phyloP scores from a whole-genome alignment of 306 rosid species.

The Begonia loranthoides region DNA sequence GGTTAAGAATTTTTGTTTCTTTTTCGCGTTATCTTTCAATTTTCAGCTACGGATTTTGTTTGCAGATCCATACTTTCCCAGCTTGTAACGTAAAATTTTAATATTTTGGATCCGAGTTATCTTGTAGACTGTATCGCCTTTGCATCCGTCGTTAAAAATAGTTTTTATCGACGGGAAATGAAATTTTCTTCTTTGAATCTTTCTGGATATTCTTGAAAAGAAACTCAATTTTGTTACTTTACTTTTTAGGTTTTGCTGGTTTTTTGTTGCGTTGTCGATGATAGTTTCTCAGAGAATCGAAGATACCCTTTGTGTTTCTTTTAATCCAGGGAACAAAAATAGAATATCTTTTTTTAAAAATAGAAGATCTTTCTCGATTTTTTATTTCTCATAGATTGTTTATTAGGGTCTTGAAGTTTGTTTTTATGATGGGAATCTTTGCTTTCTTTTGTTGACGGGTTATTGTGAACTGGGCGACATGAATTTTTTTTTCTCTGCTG shows the following conservation, averaged over 20 bases:
- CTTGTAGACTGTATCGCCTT: not conserved
- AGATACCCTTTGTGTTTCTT: no score
- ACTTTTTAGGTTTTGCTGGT: no score
- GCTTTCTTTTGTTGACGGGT: no score
- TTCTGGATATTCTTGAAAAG: no score
- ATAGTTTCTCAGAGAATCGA: no score
- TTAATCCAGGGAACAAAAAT: no score
- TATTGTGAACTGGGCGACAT: not conserved
- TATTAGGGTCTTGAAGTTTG: not conserved
- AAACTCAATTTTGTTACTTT: no score
- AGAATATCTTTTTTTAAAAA: no score
- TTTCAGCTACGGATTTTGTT: not conserved
- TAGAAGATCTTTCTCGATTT: not conserved
- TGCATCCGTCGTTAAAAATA: not conserved
- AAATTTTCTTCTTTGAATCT: no score
- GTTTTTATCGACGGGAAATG: no score
- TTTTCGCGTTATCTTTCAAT: not conserved
- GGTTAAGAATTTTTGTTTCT: slow-evolving; percentile 20
- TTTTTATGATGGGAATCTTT: not conserved
- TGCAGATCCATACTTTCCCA: slow-evolving; percentile 3
- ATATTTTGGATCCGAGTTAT: not conserved
- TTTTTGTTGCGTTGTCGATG: no score
- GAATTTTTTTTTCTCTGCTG: not conserved
- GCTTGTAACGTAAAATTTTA: slow-evolving; percentile 14
- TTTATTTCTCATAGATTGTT: not conserved